Conservation (phyloP, 73 alveolate species). For the Paramecium tetraurelia region DNA sequence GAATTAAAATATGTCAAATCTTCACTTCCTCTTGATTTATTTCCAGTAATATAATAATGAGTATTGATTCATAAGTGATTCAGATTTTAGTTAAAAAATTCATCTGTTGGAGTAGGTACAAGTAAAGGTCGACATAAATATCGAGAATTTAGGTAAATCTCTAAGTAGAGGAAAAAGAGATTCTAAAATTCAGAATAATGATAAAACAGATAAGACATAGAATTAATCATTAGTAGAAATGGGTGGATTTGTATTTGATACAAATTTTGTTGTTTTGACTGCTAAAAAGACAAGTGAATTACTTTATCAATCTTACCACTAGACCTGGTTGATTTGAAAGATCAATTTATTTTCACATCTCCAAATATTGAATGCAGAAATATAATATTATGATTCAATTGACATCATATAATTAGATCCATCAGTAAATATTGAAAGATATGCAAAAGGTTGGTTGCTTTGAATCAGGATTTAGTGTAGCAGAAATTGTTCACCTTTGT, state of each 20-base stretch:
- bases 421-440: constrained; percentile 37
- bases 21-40: too few species aligned
- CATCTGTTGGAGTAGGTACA: constrained; percentile 92
- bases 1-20: too few species aligned
- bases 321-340: constrained; percentile 94
- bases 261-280: constrained; percentile 88
- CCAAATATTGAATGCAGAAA: constrained; percentile 74
- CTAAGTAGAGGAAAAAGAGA: constrained; percentile 87
- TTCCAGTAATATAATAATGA: too few species aligned
- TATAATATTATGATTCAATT: constrained; percentile 61
- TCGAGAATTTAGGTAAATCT: constrained; percentile 68
- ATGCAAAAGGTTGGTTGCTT: constrained; percentile 78
- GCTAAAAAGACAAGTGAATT: constrained; percentile 95
- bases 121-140: constrained; percentile 86
- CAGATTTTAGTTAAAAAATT: constrained; percentile 87
- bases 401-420: constrained; percentile 48
- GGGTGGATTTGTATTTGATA: constrained; percentile 99
- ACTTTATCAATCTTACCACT: constrained; percentile 85
- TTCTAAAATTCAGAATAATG: constrained; percentile 76
- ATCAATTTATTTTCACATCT: constrained; percentile 66
- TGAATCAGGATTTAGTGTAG: constrained; percentile 98
- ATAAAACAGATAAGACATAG: constrained; percentile 98
- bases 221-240: constrained; percentile 95
- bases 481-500: constrained; percentile 97
- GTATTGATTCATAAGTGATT: constrained; percentile 71